A percentile compares a stretch with the other conserved stretches of the same genome.
Evolutionary conservation across 306 rosid genomes (phyloP).

Genomic region (Vicia villosa): DNA sequence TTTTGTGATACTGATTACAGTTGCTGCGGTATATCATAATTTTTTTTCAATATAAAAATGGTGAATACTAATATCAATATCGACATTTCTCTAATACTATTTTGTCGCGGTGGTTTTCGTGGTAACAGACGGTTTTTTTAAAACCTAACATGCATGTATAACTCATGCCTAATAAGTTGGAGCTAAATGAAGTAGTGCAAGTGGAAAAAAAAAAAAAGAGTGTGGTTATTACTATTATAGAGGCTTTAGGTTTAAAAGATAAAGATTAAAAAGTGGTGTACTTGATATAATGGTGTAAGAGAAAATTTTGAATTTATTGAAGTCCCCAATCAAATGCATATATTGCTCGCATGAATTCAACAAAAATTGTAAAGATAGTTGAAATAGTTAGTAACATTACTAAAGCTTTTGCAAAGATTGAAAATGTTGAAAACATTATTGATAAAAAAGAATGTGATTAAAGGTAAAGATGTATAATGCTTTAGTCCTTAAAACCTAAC

Average conservation of each 20-base stretch:
- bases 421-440: slow-evolving; percentile 37
- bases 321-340: slow-evolving; percentile 53
- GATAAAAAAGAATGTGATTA: slow-evolving; percentile 51
- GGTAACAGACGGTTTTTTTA: too few relatives aligned
- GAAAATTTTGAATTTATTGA: slow-evolving; percentile 25
- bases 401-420: slow-evolving; percentile 33
- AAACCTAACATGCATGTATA: neutral
- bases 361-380: slow-evolving; percentile 39
- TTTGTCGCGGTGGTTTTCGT: too few relatives aligned
- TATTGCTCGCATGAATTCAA: slow-evolving; percentile 33
- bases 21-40: too few relatives aligned
- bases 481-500: slow-evolving; percentile 42
- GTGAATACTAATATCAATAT: too few relatives aligned
- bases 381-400: neutral
- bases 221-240: slow-evolving; percentile 13
- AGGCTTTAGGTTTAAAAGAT: slow-evolving; percentile 23
- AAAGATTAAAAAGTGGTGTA: slow-evolving; percentile 35
- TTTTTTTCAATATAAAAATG: too few relatives aligned
- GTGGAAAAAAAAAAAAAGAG: slow-evolving; percentile 39
- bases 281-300: slow-evolving; percentile 27
- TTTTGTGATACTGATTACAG: too few relatives aligned
- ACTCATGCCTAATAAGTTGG: slow-evolving; percentile 32
- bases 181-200: slow-evolving; percentile 41
- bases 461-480: slow-evolving; percentile 47
- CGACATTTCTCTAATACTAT: too few relatives aligned